Base-by-base conservation (phyloP, 306 rosid species). In the Trichosanthes truncata region DNA sequence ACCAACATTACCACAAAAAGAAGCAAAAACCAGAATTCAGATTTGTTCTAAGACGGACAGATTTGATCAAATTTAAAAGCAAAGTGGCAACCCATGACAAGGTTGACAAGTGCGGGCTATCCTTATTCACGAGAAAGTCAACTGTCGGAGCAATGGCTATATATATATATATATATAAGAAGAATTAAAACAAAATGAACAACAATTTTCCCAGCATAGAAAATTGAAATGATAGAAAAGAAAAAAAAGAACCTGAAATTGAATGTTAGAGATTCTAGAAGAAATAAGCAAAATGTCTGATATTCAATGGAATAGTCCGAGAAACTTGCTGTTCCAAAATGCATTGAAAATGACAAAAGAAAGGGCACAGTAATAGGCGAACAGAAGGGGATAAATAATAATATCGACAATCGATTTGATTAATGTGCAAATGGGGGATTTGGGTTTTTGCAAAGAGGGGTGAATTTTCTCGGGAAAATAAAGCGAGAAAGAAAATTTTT, bases 111-210 rank as follows among this genome's bases (percentile, higher is more conserved):
- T 82, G 86, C 33, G 29, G 18, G 51, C 5, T 68, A 83, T 87
- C 85, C 81, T 83, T 4, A 66, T 74, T 63, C 86, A 51, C 55
- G 12, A 84, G 75, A 74, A 88, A 89, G 91, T 88, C 91, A 88
- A 89, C 82, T 69, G 74, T 57, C 51, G 18, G 61, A 74, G 84
- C 82, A 82, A 84, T 82, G 78, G 23, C 72, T 33, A 56, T 80
- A 51, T 35, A 71, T 21, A 20, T 53, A 72, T 67, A 33, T 18
- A 23, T 12, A 33, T 69, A 41, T 60, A 77, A 26, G 61, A 62
- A 38, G 6, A 17, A 52, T 21, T 33, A 41, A 49, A 14, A 29
- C 29, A 51, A 74, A 46, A 49, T 31, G 78, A 74, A 51, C 31
- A 57, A 74, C 25, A 3, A 53, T 43, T 81, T 79, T 41, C 79